A percentile compares a stretch with the other conserved stretches of the same genome.
Evolutionary conservation across 2,329 filamentous ascomycete genomes (phyloP).

Genomic region (Aspergillus ustus): DNA sequence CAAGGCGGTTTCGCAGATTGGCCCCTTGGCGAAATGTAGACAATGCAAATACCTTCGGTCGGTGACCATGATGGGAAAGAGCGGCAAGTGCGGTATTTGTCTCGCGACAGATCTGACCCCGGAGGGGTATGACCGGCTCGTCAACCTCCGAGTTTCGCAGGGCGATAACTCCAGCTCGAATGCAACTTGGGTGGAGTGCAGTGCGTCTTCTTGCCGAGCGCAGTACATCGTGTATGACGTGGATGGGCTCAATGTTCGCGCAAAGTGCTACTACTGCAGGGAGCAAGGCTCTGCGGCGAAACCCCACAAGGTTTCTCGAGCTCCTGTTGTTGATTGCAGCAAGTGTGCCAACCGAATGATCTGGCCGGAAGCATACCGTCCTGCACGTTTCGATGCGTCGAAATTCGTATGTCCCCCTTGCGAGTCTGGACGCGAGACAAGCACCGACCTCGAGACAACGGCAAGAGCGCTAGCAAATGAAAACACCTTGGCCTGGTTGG

Average conservation of each 20-base stretch:
- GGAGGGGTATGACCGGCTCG: background rate
- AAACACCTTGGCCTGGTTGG: conserved; percentile 51
- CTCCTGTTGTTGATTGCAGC: conserved; percentile 52
- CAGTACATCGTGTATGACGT: conserved; percentile 58
- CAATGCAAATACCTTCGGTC: conserved; percentile 53
- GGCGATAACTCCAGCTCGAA: background rate
- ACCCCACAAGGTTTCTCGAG: conserved; percentile 6
- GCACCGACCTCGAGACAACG: conserved; percentile 45
- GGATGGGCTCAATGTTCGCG: conserved; percentile 45
- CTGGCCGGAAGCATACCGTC: conserved; percentile 53
- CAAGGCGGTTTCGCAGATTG: conserved; percentile 51
- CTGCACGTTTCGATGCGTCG: conserved; percentile 32
- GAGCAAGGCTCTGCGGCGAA: background rate
- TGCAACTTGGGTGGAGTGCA: conserved; percentile 56
- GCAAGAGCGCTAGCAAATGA: conserved; percentile 44
- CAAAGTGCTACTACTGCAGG: conserved; percentile 58
- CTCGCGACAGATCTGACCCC: conserved; percentile 24
- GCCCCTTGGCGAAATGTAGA: conserved; percentile 49
- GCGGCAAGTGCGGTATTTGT: conserved; percentile 51
- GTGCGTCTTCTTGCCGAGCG: conserved; percentile 47
- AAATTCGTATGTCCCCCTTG: conserved; percentile 53
- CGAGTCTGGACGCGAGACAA: conserved; percentile 37
- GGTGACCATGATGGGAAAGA: conserved; percentile 53
- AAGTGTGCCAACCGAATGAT: conserved; percentile 54
- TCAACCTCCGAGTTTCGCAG: background rate